These are phyloP conservation scores for Sabuloglossum arenarium DNA, from an alignment of 495 filamentous ascomycete species.

Conservation along the genomic window DNA sequence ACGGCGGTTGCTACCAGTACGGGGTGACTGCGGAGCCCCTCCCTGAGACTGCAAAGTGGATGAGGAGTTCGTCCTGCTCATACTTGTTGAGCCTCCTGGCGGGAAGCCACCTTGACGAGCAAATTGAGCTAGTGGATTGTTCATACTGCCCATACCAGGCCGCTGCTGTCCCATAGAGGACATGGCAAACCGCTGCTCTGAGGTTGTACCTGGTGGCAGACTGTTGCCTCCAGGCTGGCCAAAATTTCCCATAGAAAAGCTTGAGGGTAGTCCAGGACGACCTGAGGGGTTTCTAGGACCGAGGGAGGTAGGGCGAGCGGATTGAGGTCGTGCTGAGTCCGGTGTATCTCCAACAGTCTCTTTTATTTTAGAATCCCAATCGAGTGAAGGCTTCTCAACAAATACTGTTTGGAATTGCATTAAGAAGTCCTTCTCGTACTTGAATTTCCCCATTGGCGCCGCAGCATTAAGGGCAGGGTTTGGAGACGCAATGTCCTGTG, in stretches of 20 bases:
- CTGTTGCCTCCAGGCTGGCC: constrained; percentile 24
- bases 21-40: constrained; percentile 30
- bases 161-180: constrained; percentile 19
- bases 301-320: constrained; percentile 33
- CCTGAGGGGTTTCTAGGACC: constrained; percentile 24
- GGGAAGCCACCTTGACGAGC: constrained; percentile 40
- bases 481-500: constrained; percentile 58
- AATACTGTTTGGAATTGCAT: constrained; percentile 92
- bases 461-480: constrained; percentile 72
- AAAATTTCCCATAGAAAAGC: constrained; percentile 54
- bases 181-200: constrained; percentile 25
- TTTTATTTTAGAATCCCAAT: constrained; percentile 70
- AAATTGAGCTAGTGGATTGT: constrained; percentile 38
- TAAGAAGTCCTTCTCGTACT: constrained; percentile 88
- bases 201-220: constrained; percentile 48
- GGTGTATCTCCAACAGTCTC: constrained; percentile 67
- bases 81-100: constrained; percentile 23
- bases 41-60: constrained; percentile 22
- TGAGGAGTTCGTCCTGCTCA: constrained; percentile 34
- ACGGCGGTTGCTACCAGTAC: constrained; percentile 15
- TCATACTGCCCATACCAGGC: constrained; percentile 22
- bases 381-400: constrained; percentile 80
- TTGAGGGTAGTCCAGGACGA: constrained; percentile 19
- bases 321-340: constrained; percentile 39
- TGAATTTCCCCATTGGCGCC: constrained; percentile 62